Percentiles rank a stretch among this genome's conserved stretches.
These are phyloP conservation scores for Taphrina pruni DNA, from an alignment of 1,139 yeast genomes.

Conservation along the genomic window DNA sequence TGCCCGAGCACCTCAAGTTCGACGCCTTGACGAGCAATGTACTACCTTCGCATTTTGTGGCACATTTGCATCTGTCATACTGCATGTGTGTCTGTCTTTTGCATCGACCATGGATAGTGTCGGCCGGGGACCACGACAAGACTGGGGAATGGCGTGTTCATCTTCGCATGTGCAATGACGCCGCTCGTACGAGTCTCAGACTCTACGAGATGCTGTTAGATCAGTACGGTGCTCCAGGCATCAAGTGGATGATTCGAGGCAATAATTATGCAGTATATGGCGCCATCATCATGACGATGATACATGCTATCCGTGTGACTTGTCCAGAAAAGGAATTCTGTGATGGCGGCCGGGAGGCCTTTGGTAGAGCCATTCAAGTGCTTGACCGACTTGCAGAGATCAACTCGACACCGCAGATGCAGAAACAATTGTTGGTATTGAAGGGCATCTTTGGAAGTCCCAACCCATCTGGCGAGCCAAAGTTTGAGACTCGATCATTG, in stretches of 20 bases:
- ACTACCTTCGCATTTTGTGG: conserved; percentile 47
- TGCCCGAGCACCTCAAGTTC: conserved; percentile 25
- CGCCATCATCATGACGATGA: conserved; percentile 33
- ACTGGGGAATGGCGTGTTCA: conserved; percentile 37
- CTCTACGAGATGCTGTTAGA: conserved; percentile 19
- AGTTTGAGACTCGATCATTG: conserved; percentile 18
- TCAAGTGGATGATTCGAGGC: conserved; percentile 35
- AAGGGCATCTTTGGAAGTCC: conserved; percentile 23
- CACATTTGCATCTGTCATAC: conserved; percentile 71
- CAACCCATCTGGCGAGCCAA: background rate
- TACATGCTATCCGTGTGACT: conserved; percentile 35
- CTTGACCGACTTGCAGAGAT: conserved; percentile 33
- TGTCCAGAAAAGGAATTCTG: conserved; percentile 37
- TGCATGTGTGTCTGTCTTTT: conserved; percentile 73
- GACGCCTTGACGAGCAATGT: conserved; percentile 4
- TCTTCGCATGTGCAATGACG: conserved; percentile 28
- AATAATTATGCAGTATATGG: conserved; percentile 32
- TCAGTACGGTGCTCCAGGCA: conserved; percentile 36
- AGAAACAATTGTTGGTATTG: conserved; percentile 22
- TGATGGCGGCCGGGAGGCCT: conserved; percentile 21
- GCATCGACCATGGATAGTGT: conserved; percentile 62
- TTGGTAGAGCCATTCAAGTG: conserved; percentile 20
- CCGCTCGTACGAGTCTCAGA: conserved; percentile 17
- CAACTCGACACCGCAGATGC: conserved; percentile 25
- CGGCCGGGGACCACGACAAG: conserved; percentile 28